phyloP scores from a whole-genome alignment of 805 yeast species.

The Ogataea parapolymorpha region DNA sequence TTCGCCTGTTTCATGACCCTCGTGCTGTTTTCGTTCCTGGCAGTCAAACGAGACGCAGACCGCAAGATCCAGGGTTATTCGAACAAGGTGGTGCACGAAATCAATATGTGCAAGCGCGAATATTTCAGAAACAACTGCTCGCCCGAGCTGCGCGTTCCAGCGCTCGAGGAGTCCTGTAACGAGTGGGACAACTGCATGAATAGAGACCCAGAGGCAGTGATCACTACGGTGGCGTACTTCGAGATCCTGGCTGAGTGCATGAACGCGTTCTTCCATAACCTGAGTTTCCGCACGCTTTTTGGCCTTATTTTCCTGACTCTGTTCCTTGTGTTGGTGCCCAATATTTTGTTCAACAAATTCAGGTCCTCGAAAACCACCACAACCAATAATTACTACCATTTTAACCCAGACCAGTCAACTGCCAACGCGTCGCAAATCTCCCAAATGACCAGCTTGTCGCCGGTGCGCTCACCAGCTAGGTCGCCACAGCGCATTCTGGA shows the following conservation, averaged over 20 bases:
- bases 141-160: slow-evolving; percentile 64
- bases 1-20: slow-evolving; percentile 19
- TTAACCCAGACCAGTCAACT: slow-evolving; percentile 19
- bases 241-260: slow-evolving; percentile 34
- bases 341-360: slow-evolving; percentile 26
- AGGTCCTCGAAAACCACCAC: slow-evolving; percentile 23
- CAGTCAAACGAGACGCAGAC: slow-evolving; percentile 55
- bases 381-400: slow-evolving; percentile 25
- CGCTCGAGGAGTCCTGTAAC: slow-evolving; percentile 64
- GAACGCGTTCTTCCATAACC: slow-evolving; percentile 32
- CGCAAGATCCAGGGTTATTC: slow-evolving; percentile 63
- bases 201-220: slow-evolving; percentile 56
- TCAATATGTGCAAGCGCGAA: slow-evolving; percentile 64
- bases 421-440: slow-evolving; percentile 8
- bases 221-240: slow-evolving; percentile 32
- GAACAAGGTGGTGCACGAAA: slow-evolving; percentile 57
- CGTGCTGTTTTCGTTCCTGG: slow-evolving; percentile 21
- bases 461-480: slow-evolving; percentile 14
- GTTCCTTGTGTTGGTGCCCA: slow-evolving; percentile 27
- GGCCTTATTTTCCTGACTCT: slow-evolving; percentile 17
- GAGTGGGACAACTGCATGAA: slow-evolving; percentile 83
- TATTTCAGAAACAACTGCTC: slow-evolving; percentile 72
- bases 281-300: slow-evolving; percentile 25
- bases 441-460: slow-evolving; percentile 7
- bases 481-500: slow-evolving; percentile 19